Percentiles rank a stretch among this genome's conserved stretches.
Conservation (phyloP, 257 asterid genomes). For the Solanum boliviense region DNA sequence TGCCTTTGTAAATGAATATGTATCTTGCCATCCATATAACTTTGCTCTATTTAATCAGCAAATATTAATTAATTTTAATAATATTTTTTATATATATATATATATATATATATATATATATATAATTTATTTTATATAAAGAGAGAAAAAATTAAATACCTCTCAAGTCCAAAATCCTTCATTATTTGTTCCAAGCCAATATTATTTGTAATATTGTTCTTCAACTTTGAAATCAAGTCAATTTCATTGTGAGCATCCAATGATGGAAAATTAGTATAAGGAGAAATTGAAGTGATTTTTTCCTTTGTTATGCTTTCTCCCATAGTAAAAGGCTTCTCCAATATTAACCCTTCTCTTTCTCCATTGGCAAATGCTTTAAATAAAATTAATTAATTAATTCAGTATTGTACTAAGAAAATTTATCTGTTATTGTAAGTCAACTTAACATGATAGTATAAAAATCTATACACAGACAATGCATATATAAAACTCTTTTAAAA, state of each 20-base stretch:
- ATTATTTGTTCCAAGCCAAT: background rate
- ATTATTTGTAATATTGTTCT: background rate
- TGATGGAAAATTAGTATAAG: background rate
- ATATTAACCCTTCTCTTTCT: constrained; percentile 14
- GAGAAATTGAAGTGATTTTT: background rate
- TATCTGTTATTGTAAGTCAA: too few species aligned
- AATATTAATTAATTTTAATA: background rate
- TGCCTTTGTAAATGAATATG: constrained; percentile 38
- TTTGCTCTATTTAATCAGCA: constrained; percentile 16
- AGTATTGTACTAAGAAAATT: too few species aligned
- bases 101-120: too few species aligned
- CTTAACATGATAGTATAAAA: too few species aligned
- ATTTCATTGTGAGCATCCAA: constrained; percentile 22
- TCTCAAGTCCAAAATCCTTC: background rate
- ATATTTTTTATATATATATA: too few species aligned
- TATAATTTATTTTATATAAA: background rate
- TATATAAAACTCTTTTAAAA: too few species aligned
- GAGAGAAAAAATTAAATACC: background rate
- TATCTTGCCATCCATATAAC: constrained; percentile 24
- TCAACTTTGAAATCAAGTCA: background rate
- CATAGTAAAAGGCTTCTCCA: constrained; percentile 14
- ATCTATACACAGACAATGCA: too few species aligned
- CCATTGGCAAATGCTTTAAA: background rate
- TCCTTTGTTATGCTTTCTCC: background rate
- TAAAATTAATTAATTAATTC: background rate